phyloP scores from a whole-genome alignment of 2,329 filamentous ascomycete genomes.

The Verticillium zaregamsianum region DNA sequence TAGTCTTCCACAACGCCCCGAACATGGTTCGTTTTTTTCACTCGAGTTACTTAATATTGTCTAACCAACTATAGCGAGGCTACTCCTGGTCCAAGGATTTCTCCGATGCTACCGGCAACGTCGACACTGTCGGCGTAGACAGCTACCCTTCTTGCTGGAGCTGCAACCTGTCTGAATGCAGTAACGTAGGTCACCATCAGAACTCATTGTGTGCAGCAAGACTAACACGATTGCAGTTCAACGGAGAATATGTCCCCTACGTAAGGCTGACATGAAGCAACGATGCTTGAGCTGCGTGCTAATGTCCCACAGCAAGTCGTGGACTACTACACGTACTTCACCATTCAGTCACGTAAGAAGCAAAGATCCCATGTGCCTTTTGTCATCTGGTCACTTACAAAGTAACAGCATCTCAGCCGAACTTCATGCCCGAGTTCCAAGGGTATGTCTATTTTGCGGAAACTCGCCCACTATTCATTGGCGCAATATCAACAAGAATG shows the following conservation, averaged over 20 bases:
- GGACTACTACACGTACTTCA: slow-evolving; percentile 20
- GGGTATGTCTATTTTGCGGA: slow-evolving; percentile 20
- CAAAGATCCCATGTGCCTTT: neutral
- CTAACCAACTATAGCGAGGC: slow-evolving; percentile 16
- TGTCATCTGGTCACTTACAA: neutral
- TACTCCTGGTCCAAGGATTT: slow-evolving; percentile 59
- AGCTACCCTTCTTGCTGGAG: slow-evolving; percentile 57
- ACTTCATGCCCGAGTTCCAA: slow-evolving; percentile 56
- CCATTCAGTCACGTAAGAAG: slow-evolving; percentile 23
- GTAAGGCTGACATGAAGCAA: slow-evolving; percentile 19
- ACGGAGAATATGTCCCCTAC: slow-evolving; percentile 55
- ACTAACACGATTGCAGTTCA: slow-evolving; percentile 28
- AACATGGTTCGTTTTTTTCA: slow-evolving; percentile 39
- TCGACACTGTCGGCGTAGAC: slow-evolving; percentile 49
- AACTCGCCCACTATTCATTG: neutral
- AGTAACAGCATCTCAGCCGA: slow-evolving; percentile 34
- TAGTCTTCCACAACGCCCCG: slow-evolving; percentile 52
- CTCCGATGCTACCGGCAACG: slow-evolving; percentile 49
- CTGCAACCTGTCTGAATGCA: slow-evolving; percentile 58
- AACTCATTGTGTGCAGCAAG: neutral
- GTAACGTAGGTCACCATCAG: slow-evolving; percentile 24
- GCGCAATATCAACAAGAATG: neutral
- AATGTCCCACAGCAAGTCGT: slow-evolving; percentile 7
- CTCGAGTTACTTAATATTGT: no score
- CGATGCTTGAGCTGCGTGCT: neutral